Evolutionary conservation across 768 basidiomycete genomes (phyloP), one percentile per base, ranked within the genome.

Genomic region (Calocera viscosa): DNA sequence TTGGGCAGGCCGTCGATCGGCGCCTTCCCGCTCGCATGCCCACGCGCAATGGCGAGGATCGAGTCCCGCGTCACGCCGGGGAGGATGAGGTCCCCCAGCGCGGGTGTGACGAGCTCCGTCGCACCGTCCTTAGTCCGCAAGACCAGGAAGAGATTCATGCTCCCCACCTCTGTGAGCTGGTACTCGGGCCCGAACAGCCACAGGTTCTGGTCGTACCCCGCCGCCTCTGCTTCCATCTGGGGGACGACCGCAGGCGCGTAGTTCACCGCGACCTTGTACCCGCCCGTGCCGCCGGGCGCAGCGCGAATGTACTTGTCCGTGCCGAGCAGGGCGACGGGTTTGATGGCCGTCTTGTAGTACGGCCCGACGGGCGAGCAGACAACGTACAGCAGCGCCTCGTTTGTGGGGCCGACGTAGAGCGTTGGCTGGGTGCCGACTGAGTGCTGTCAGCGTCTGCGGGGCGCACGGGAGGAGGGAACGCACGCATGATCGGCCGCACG

Each of bases 101-200:
- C 75, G 11, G 76, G 75, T n/a, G 76, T 77, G 64, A 74, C 70
- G 60, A 77, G 71, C 67, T 77, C 76, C 47, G 72, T 67, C 24
- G 7, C 11, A 1, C 75, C 75, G 64, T 75, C 73, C n/a, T 74
- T 71, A 33, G 72, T 72, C 69, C 75, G 72, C 68, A 77, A 72
- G 14, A 75, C 74, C 22, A 76, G 73, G 64, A 77, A 77, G 40
- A 77, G 70, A 70, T 77, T 77, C 76, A 76, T 76, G n/a, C 75
- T 76, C 39, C 76, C 76, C 65, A 75, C 75, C 43, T 71, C 71
- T 10, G 8, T 17, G 17, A 63, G 32, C 32, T 5, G 11, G 41
- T 76, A 74, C 43, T 77, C 74, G 14, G 74, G 69, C 17, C 76
- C 76, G 63, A 72, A 68, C 24, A 77, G 66, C 76, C 76, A 77